Evolutionary conservation across 2,329 filamentous ascomycete genomes (phyloP).

Genomic region (Penicillium sp.): DNA sequence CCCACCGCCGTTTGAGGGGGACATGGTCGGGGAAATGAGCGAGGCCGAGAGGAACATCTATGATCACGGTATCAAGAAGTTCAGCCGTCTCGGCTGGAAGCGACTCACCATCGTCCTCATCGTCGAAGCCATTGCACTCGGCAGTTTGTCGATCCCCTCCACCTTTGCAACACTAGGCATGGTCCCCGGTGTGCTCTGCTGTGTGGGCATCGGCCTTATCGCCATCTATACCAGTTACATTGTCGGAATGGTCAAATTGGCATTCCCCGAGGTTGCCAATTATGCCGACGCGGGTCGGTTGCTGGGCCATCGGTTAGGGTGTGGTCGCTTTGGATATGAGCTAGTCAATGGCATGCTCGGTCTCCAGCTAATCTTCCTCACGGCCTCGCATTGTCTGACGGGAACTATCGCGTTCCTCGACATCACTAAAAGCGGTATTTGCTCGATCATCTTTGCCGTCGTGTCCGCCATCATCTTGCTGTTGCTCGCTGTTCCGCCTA

Average conservation of each 20-base stretch:
- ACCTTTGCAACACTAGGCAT: constrained; percentile 45
- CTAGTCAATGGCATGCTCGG: constrained; percentile 42
- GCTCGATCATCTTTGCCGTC: constrained; percentile 40
- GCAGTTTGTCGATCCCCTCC: constrained; percentile 42
- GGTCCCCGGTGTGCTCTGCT: constrained; percentile 42
- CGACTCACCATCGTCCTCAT: constrained; percentile 47
- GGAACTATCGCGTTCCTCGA: constrained; percentile 45
- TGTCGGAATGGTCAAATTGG: constrained; percentile 37
- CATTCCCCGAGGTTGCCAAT: constrained; percentile 38
- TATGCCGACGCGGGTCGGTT: constrained; percentile 44
- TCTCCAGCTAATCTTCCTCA: constrained; percentile 40
- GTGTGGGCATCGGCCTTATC: constrained; percentile 35
- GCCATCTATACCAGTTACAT: constrained; percentile 42
- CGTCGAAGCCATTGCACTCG: constrained; percentile 49
- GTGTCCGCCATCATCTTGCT: constrained; percentile 38
- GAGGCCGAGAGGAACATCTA: constrained; percentile 10
- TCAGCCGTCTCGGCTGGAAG: constrained; percentile 45
- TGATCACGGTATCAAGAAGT: constrained; percentile 11
- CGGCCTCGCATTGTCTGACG: constrained; percentile 45
- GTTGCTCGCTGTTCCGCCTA: constrained; percentile 28
- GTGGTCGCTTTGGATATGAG: constrained; percentile 41
- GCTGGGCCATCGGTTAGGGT: constrained; percentile 40
- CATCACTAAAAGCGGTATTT: constrained; percentile 38
- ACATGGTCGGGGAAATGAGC: constrained; percentile 13
- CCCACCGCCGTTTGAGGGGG: constrained; percentile 12